Conservation (phyloP, 371 early-diverging fungal species). For the Lichtheimia ornata region DNA sequence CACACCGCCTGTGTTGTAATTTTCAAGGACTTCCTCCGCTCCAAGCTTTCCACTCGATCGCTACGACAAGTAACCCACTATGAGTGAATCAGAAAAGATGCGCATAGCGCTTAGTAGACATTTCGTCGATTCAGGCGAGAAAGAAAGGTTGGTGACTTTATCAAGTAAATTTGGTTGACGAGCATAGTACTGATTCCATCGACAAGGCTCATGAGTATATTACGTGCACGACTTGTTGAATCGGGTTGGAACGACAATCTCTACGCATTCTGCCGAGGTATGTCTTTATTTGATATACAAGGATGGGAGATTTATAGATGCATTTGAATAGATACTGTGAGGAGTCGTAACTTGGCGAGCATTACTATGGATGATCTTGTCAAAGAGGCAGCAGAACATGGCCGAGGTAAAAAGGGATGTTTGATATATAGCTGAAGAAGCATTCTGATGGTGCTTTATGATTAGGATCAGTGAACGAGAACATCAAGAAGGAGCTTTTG, state of each 20-base stretch:
- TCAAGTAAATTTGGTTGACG: background rate
- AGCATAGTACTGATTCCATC: background rate
- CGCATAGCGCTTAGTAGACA: slow-evolving; percentile 16
- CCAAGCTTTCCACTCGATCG: too few relatives aligned
- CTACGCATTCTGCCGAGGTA: slow-evolving; percentile 23
- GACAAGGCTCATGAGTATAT: slow-evolving; percentile 13
- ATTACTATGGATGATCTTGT: slow-evolving; percentile 21
- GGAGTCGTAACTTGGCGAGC: slow-evolving; percentile 9
- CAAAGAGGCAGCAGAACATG: slow-evolving; percentile 18
- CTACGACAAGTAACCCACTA: background rate
- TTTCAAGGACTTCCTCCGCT: too few relatives aligned
- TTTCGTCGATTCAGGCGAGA: slow-evolving; percentile 24
- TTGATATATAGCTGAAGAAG: too few relatives aligned
- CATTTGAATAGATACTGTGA: slow-evolving; percentile 14
- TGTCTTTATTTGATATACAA: background rate
- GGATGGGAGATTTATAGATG: background rate
- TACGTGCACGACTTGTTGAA: slow-evolving; percentile 19
- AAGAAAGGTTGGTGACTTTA: slow-evolving; percentile 10
- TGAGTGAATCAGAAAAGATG: slow-evolving; percentile 9
- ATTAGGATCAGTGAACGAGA: slow-evolving; percentile 19
- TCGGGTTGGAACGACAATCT: slow-evolving; percentile 21
- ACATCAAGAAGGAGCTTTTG: slow-evolving; percentile 22
- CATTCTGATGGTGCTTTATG: background rate
- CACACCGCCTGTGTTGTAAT: too few relatives aligned
- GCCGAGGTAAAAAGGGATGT: slow-evolving; percentile 11